These are phyloP conservation scores for Perkinsus marinus DNA, from an alignment of 169 alveolate genomes.

Conservation along the genomic window DNA sequence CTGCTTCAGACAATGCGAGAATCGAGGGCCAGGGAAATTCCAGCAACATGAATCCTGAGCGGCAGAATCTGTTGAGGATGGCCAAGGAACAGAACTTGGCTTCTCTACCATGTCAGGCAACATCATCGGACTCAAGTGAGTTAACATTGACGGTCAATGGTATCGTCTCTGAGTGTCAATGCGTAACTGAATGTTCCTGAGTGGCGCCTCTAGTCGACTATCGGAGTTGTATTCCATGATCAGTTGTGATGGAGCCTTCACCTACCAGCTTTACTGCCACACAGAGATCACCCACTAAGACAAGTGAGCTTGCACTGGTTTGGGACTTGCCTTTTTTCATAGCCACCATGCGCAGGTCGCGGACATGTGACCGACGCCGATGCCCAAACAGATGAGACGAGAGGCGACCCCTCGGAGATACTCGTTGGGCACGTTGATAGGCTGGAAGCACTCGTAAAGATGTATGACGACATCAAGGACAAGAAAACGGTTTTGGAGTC, in stretches of 20 bases:
- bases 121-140: background rate
- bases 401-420: background rate
- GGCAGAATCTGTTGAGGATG: background rate
- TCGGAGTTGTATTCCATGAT: no score
- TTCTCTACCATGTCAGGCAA: background rate
- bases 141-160: background rate
- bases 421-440: background rate
- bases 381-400: background rate
- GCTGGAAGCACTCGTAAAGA: background rate
- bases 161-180: no score
- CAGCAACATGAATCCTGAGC: background rate
- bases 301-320: no score
- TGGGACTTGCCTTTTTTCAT: no score
- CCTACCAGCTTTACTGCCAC: no score
- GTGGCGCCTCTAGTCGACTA: no score
- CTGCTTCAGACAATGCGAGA: no score
- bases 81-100: background rate
- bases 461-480: background rate
- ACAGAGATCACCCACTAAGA: no score
- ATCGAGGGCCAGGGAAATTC: background rate
- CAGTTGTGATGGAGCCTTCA: no score
- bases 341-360: no score
- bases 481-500: background rate
- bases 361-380: no score
- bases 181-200: no score